Base-by-base conservation (phyloP, 129 eudicot genomes). In the Lonicera japonica region DNA sequence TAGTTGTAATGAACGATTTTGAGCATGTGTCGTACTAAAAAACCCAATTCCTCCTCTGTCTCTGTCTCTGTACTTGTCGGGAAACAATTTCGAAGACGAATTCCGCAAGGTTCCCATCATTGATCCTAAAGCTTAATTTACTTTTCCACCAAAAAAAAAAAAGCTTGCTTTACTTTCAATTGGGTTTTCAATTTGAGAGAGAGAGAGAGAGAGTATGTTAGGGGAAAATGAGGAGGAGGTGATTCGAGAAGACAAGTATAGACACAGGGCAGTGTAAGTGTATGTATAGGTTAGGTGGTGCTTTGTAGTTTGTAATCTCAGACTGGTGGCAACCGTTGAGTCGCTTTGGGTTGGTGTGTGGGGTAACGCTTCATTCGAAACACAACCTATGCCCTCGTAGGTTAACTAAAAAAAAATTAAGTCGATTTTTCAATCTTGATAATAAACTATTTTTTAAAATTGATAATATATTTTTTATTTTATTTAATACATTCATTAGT, bases 311-410 rank as follows among this genome's bases (percentile, higher is more conserved):
- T 7, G 5, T 62, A 43, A 63, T 62, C 25, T 7, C 21, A 64
- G 38, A 65, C 61, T 43, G 62, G 69, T 61, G 75, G 52, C 50
- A 11, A 9, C 9, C 18, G 24, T 8, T 64, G 70, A 51, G 51
- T n/a, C 13, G 61, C n/a, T n/a, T n/a, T n/a, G n/a, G n/a, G n/a
- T n/a, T n/a, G n/a, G n/a, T n/a, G n/a, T n/a, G n/a, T n/a, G 36
- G 36, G 36, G 36, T n/a, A n/a, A n/a, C n/a, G 6, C 36, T 29
- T 29, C 36, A 29, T 29, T 29, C 4, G 36, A 29, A 29, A 29
- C n/a, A n/a, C n/a, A n/a, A n/a, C n/a, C n/a, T n/a, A n/a, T n/a
- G n/a, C n/a, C n/a, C n/a, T n/a, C n/a, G n/a, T n/a, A n/a, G n/a
- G n/a, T n/a, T n/a, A n/a, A n/a, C n/a, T n/a, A n/a, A n/a, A n/a